Percentiles rank a stretch among this genome's conserved stretches.
Evolutionary conservation across 2,329 filamentous ascomycete genomes (phyloP).

Genomic region (Aspergillus calidoustus): DNA sequence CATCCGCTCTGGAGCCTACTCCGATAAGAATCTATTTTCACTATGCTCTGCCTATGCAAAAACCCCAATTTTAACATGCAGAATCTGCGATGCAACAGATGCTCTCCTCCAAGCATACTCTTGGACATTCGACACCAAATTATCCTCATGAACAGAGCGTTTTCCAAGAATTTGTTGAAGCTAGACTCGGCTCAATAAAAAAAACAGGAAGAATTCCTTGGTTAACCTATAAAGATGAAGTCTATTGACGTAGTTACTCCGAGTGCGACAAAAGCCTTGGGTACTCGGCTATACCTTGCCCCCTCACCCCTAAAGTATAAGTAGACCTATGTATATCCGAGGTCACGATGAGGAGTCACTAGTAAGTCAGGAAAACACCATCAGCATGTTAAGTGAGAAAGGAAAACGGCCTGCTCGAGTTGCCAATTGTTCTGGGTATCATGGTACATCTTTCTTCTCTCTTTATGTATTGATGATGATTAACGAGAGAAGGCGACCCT

Average conservation of each 20-base stretch:
- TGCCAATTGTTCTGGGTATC: conserved; percentile 42
- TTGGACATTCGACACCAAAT: no score
- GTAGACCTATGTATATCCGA: conserved; percentile 3
- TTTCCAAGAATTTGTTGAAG: no score
- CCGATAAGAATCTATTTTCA: no score
- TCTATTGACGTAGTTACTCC: background rate
- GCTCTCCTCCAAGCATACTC: no score
- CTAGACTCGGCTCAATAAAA: no score
- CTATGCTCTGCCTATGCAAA: no score
- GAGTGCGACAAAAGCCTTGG: background rate
- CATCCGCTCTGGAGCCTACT: no score
- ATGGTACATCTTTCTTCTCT: conserved; percentile 21
- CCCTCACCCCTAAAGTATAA: conserved; percentile 7
- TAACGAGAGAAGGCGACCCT: conserved; percentile 32
- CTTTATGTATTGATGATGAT: background rate
- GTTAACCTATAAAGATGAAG: background rate
- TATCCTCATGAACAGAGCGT: no score
- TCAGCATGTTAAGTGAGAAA: conserved; percentile 4
- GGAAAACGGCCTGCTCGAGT: conserved; percentile 33
- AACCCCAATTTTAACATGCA: no score
- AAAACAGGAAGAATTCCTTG: background rate
- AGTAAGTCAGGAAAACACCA: background rate
- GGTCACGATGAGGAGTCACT: background rate
- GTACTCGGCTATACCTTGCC: conserved; percentile 12
- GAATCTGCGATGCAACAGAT: no score